Evolutionary conservation across 306 rosid genomes (phyloP).

Genomic region (Betula pendula): DNA sequence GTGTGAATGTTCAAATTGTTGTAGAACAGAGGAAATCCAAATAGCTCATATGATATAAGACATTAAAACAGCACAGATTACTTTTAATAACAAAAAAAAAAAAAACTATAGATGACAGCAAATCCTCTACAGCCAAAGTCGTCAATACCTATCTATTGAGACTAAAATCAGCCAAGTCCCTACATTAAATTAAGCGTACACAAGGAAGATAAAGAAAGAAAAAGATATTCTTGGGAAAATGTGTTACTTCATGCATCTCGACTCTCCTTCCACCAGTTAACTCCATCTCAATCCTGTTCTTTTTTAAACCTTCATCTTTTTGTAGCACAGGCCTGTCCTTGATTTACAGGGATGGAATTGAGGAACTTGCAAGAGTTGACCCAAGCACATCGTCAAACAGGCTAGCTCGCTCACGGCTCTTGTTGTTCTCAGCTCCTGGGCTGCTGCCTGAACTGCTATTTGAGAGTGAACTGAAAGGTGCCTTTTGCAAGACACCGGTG

Average conservation of each 20-base stretch:
- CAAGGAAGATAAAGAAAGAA: not conserved
- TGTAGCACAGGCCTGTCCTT: not conserved
- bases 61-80: slow-evolving; percentile 16
- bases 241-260: slow-evolving; percentile 7
- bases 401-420: slow-evolving; percentile 21
- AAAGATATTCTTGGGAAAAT: not conserved
- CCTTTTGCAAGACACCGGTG: slow-evolving; percentile 51
- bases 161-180: slow-evolving; percentile 23
- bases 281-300: not conserved
- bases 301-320: not conserved
- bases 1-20: not conserved
- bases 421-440: slow-evolving; percentile 30
- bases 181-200: slow-evolving; percentile 8
- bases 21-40: not conserved
- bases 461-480: slow-evolving; percentile 48
- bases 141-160: slow-evolving; percentile 18
- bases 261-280: not conserved
- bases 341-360: slow-evolving; percentile 39
- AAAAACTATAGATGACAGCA: not conserved
- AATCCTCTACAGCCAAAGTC: slow-evolving; percentile 25
- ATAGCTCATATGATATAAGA: not conserved
- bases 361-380: slow-evolving; percentile 36
- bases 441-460: slow-evolving; percentile 56
- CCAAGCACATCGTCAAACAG: slow-evolving; percentile 36
- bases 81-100: not conserved